Evolutionary conservation across 441 rosid species (phyloP).

Genomic region (Erodium texanum): DNA sequence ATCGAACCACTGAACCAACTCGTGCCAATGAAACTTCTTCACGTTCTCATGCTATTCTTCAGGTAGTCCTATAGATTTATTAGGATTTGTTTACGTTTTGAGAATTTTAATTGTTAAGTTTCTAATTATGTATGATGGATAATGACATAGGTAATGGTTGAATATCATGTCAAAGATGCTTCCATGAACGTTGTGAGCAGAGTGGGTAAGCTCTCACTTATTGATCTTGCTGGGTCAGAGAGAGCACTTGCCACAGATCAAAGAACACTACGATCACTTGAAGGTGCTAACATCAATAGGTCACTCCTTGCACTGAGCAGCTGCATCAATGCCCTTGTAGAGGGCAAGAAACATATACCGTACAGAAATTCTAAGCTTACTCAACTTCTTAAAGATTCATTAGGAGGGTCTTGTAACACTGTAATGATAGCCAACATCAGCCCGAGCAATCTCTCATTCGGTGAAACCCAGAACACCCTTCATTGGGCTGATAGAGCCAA

Average conservation of each 20-base stretch:
- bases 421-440: slow-evolving; percentile 90
- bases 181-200: slow-evolving; percentile 50
- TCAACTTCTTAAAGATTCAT: slow-evolving; percentile 83
- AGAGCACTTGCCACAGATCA: slow-evolving; percentile 92
- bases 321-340: slow-evolving; percentile 92
- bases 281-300: slow-evolving; percentile 88
- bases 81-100: not conserved
- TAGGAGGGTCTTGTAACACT: slow-evolving; percentile 87
- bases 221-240: slow-evolving; percentile 96
- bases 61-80: slow-evolving; percentile 30
- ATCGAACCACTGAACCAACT: slow-evolving; percentile 92
- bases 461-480: slow-evolving; percentile 90
- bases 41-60: slow-evolving; percentile 88
- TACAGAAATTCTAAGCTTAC: slow-evolving; percentile 90
- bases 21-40: slow-evolving; percentile 89
- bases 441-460: slow-evolving; percentile 78
- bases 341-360: slow-evolving; percentile 90
- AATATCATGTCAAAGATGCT: slow-evolving; percentile 58
- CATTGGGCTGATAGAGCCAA: slow-evolving; percentile 97
- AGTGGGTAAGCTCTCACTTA: slow-evolving; percentile 78
- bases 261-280: slow-evolving; percentile 75
- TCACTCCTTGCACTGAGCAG: slow-evolving; percentile 91
- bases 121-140: not conserved
- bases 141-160: slow-evolving; percentile 53
- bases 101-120: not conserved